Base-by-base conservation (phyloP, 2,329 filamentous ascomycete genomes). In the Helotiales sp. region DNA sequence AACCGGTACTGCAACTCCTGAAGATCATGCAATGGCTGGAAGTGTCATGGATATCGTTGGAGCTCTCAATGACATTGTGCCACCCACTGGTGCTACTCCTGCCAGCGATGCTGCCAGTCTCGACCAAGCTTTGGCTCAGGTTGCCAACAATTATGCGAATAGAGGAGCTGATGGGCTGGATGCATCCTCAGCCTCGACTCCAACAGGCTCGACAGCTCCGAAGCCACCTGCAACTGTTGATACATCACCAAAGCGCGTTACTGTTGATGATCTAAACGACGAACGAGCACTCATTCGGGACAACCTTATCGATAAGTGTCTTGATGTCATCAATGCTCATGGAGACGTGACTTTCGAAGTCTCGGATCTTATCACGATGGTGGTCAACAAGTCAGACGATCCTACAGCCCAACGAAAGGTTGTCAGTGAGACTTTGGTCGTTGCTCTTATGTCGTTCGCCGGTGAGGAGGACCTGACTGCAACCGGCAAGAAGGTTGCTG, bases 321-420 rank as follows among this genome's bases (percentile, higher is more conserved):
- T 99, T 24, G 94, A 97, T 74, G 89, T 98, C 37, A 89, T 99
- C 62, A 91, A 95, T 77, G 90, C 91, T 43, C 94, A 98, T 73
- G 90, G 94, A 15, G 89, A 92, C 72, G 89, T 95, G 11, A 96
- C 96, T 0, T 96, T 97, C 73, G 95, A 98, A 75, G 84, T 99
- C 55, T 88, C 93, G 0, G 94, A 97, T 74, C 84, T 99, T 22
- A 94, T 99, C 63, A 87, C 87, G 43, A 89, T 90, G 3, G 90
- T 93, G 26, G 87, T 91, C 78, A 76, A 86, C 76, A 79, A 61
- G 86, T 90, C 81, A 72, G 86, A 76, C 75, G 89, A 86, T 77
- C 87, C 79, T 71, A 85, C 78, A 72, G 85, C 78, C 75, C 86
- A 79, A 82, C 85, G 64, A 76, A 87, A 88, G 69, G 92, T 96